phyloP scores from a whole-genome alignment of 306 rosid genomes.

The Lathyrus sativus region DNA sequence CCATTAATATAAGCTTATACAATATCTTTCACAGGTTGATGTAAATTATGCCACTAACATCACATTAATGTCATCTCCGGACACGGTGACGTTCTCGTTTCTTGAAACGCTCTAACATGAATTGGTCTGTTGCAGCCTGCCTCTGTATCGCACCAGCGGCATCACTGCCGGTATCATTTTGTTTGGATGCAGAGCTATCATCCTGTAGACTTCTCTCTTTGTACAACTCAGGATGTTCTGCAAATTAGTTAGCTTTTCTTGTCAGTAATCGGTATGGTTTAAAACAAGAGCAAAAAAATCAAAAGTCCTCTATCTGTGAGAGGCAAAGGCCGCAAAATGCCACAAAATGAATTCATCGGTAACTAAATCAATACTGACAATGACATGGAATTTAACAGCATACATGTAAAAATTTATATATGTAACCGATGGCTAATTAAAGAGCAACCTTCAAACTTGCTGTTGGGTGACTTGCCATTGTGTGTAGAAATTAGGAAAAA shows the following conservation, averaged over 20 bases:
- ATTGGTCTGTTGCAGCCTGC: conserved; percentile 94
- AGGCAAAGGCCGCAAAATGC: conserved; percentile 18
- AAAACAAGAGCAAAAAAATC: conserved; percentile 11
- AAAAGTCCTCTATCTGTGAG: not conserved
- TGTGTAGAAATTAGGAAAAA: no score
- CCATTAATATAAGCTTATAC: conserved; percentile 4
- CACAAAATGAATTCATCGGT: conserved; percentile 21
- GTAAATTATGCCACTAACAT: conserved; percentile 19
- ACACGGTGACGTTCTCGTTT: conserved; percentile 94
- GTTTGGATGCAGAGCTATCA: conserved; percentile 61
- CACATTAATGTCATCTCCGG: conserved; percentile 56
- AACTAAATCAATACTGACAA: conserved; percentile 26
- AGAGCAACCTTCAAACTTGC: no score
- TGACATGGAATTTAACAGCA: conserved; percentile 25
- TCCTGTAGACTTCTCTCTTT: conserved; percentile 70
- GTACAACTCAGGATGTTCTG: conserved; percentile 98
- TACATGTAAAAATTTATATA: not conserved
- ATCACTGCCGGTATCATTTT: conserved; percentile 57
- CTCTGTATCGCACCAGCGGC: conserved; percentile 76
- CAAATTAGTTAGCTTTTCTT: conserved; percentile 28
- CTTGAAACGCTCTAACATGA: conserved; percentile 93
- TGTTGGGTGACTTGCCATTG: no score
- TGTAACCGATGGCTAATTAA: no score
- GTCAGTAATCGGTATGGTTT: conserved; percentile 33
- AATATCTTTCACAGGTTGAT: not conserved